Evolutionary conservation across 2,329 filamentous ascomycete species (phyloP).

Genomic region (Didymella arachidicola): DNA sequence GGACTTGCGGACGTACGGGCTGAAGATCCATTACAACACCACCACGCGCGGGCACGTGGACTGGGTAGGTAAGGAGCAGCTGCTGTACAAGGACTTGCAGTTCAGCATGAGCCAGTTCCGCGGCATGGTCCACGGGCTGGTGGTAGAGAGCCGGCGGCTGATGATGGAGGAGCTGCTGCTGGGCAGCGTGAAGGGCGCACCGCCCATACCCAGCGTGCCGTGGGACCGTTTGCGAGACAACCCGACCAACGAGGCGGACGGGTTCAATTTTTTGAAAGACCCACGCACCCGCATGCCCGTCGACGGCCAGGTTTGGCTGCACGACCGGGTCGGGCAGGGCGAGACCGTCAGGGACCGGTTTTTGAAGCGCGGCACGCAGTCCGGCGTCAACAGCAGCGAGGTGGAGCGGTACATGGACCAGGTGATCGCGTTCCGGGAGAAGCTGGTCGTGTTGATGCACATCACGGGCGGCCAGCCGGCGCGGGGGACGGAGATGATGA

Average conservation of each 20-base stretch:
- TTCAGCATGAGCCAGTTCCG: constrained; percentile 21
- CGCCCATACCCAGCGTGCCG: background rate
- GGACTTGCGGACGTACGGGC: constrained; percentile 23
- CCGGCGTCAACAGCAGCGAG: too few relatives aligned
- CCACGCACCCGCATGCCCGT: constrained; percentile 15
- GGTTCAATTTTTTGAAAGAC: constrained; percentile 27
- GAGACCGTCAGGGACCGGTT: too few relatives aligned
- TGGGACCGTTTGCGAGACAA: constrained; percentile 19
- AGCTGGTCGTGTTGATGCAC: constrained; percentile 31
- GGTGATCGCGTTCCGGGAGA: constrained; percentile 23
- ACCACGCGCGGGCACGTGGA: constrained; percentile 17
- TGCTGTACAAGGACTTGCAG: constrained; percentile 24
- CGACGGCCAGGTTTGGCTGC: constrained; percentile 10
- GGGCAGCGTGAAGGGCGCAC: background rate
- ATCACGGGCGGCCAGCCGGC: background rate
- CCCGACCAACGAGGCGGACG: constrained; percentile 7
- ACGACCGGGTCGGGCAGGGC: background rate
- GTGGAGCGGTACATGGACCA: constrained; percentile 5
- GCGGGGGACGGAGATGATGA: constrained; percentile 18
- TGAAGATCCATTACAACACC: constrained; percentile 27
- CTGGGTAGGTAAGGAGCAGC: constrained; percentile 9
- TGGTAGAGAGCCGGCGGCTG: background rate
- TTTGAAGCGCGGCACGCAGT: too few relatives aligned
- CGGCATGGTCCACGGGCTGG: constrained; percentile 18
- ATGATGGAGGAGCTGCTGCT: constrained; percentile 9